These are phyloP conservation scores for Hordeum vulgare DNA, from an alignment of 176 grass and related monocot genomes.

Conservation along the genomic window MorexV3_pseudomolecules_assembly NC_058520.1:68804666-68805165, in stretches of 20 bases:
- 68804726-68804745: slow-evolving; percentile 30
- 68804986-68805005: slow-evolving; percentile 29
- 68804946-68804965: slow-evolving; percentile 32
- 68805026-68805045: too few species aligned
- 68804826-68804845: slow-evolving; percentile 11
- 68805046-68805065: slow-evolving; percentile 12
- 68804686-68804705: slow-evolving; percentile 30
- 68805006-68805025: slow-evolving; percentile 14
- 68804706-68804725: slow-evolving; percentile 31
- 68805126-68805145: slow-evolving; percentile 17
- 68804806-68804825: slow-evolving; percentile 42
- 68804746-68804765: background rate
- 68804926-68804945: slow-evolving; percentile 25
- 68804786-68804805: slow-evolving; percentile 36
- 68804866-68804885: slow-evolving; percentile 24
- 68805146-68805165: slow-evolving; percentile 15
- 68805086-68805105: slow-evolving; percentile 6
- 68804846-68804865: slow-evolving; percentile 41
- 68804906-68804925: slow-evolving; percentile 21
- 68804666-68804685: slow-evolving; percentile 16
- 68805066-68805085: slow-evolving; percentile 18
- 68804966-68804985: slow-evolving; percentile 15
- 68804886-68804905: slow-evolving; percentile 23
- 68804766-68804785: background rate
- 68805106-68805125: slow-evolving; percentile 40